A percentile compares a stretch with the other conserved stretches of the same genome.
phyloP scores from a whole-genome alignment of 2,329 filamentous ascomycete species.

The Coniochaeta ligniaria region DNA sequence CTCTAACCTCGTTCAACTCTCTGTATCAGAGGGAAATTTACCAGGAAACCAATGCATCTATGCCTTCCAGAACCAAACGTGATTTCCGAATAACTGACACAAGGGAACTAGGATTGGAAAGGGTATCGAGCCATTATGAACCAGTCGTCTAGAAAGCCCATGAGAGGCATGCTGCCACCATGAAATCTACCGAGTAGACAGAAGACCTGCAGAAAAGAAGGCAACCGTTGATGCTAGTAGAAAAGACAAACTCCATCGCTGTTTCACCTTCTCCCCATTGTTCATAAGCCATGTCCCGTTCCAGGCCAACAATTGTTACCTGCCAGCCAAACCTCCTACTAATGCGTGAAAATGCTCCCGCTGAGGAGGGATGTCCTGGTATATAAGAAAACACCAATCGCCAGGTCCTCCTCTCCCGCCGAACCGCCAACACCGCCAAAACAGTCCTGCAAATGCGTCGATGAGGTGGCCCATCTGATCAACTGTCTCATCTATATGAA shows the following conservation, averaged over 20 bases:
- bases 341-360: neutral
- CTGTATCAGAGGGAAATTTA: neutral
- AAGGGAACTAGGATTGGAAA: neutral
- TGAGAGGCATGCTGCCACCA: neutral
- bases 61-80: neutral
- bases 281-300: neutral
- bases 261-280: neutral
- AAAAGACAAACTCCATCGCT: neutral
- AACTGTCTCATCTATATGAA: neutral
- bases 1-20: neutral
- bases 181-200: neutral
- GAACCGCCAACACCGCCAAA: neutral
- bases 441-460: neutral
- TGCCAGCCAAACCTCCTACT: neutral
- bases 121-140: neutral
- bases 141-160: neutral
- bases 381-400: neutral
- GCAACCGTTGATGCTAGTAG: neutral
- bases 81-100: neutral
- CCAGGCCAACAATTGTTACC: neutral
- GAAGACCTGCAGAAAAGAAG: neutral
- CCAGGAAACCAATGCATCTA: neutral
- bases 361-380: neutral
- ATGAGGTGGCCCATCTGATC: slow-evolving; percentile 1
- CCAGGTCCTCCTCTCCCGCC: neutral